These are phyloP conservation scores for Fraxinus cuspidata DNA, from an alignment of 257 asterid genomes.

Conservation along the genomic window DNA sequence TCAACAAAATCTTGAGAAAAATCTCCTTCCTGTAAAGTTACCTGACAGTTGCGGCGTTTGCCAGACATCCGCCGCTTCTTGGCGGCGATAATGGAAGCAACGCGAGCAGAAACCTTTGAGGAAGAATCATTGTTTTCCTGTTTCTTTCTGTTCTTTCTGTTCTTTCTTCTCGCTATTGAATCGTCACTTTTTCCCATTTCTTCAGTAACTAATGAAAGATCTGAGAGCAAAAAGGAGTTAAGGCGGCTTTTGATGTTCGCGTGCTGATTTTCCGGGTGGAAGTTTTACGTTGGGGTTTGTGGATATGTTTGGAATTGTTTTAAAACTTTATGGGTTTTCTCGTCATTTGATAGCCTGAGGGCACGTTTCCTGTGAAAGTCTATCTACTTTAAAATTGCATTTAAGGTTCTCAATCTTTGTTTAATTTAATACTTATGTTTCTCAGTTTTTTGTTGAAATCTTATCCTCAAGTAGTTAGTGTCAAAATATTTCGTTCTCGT, in stretches of 20 bases:
- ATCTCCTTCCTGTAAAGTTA: neutral
- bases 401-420: too few relatives aligned
- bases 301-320: slow-evolving; percentile 26
- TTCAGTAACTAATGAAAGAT: neutral
- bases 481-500: too few relatives aligned
- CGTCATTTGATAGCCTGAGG: neutral
- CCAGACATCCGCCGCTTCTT: slow-evolving; percentile 52
- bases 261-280: neutral
- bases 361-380: neutral
- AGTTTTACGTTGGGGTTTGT: neutral
- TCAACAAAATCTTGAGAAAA: neutral
- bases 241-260: slow-evolving; percentile 28
- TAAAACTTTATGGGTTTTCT: neutral
- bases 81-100: slow-evolving; percentile 52
- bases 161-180: slow-evolving; percentile 42
- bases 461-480: too few relatives aligned
- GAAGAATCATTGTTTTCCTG: slow-evolving; percentile 20
- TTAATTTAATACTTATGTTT: too few relatives aligned
- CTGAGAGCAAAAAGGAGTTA: neutral
- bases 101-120: slow-evolving; percentile 36
- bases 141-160: slow-evolving; percentile 33
- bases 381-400: too few relatives aligned
- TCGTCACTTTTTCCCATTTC: slow-evolving; percentile 49
- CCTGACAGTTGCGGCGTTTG: slow-evolving; percentile 57
- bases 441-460: too few relatives aligned